These are phyloP conservation scores for Meira nashicola DNA, from an alignment of 1,284 basidiomycete genomes.

Conservation along the genomic window DNA sequence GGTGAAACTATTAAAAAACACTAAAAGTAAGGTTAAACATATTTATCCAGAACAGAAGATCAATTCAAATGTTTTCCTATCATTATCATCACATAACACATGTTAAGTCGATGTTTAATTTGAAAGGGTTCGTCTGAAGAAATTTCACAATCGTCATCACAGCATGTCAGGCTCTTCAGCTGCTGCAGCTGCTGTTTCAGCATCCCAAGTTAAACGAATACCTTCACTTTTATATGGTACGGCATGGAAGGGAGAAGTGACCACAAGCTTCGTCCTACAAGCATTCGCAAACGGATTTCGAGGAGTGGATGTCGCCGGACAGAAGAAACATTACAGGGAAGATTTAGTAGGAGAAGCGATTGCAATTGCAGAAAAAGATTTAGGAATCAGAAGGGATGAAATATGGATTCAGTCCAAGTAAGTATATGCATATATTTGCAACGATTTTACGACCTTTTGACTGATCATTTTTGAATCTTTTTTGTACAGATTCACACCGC, in stretches of 20 bases:
- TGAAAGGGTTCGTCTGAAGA: no score
- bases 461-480: neutral
- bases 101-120: no score
- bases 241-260: slow-evolving; percentile 45
- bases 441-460: neutral
- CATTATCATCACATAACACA: no score
- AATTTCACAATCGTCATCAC: no score
- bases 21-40: no score
- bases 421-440: slow-evolving; percentile 5
- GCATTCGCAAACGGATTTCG: slow-evolving; percentile 43
- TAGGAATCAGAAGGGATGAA: slow-evolving; percentile 24
- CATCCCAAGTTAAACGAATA: slow-evolving; percentile 14
- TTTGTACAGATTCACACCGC: slow-evolving; percentile 29
- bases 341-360: slow-evolving; percentile 44
- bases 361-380: slow-evolving; percentile 20
- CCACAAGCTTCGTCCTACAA: slow-evolving; percentile 33
- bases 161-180: no score
- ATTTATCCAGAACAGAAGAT: no score
- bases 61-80: no score
- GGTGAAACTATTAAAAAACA: no score
- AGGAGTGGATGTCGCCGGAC: slow-evolving; percentile 46
- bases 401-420: slow-evolving; percentile 49
- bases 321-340: slow-evolving; percentile 49
- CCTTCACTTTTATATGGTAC: slow-evolving; percentile 47
- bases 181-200: no score